Percentiles rank a stretch among this genome's conserved stretches.
phyloP scores from a whole-genome alignment of 495 filamentous ascomycete species.

The Penicillium ucsense region DNA sequence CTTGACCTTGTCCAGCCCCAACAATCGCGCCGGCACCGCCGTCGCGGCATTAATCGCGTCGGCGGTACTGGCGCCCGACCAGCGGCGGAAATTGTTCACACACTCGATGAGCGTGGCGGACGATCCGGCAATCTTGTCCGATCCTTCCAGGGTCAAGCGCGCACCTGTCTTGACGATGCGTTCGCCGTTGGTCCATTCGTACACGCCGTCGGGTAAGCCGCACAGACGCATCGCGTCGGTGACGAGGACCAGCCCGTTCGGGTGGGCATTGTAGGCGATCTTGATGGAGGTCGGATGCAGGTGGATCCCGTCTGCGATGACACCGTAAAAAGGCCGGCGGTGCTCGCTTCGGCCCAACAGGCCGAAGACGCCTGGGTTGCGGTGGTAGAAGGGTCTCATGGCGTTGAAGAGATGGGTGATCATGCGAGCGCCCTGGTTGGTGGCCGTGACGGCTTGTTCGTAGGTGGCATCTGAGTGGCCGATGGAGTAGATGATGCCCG shows the following conservation, averaged over 20 bases:
- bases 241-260: conserved; percentile 45
- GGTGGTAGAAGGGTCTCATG: conserved; percentile 77
- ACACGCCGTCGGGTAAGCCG: conserved; percentile 66
- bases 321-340: conserved; percentile 45
- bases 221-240: conserved; percentile 53
- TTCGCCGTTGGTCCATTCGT: conserved; percentile 72
- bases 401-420: conserved; percentile 88
- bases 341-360: conserved; percentile 46
- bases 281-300: conserved; percentile 51
- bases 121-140: conserved; percentile 62
- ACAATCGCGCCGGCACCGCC: conserved; percentile 60
- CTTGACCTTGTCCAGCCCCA: conserved; percentile 57
- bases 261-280: conserved; percentile 49
- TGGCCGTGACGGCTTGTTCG: conserved; percentile 57
- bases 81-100: conserved; percentile 68
- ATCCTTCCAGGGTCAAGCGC: conserved; percentile 57
- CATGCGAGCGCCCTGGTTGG: conserved; percentile 66
- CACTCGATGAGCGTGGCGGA: conserved; percentile 69
- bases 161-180: conserved; percentile 58
- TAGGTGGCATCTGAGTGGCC: conserved; percentile 79
- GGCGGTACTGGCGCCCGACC: conserved; percentile 53
- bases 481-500: conserved; percentile 61
- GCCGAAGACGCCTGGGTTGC: conserved; percentile 77
- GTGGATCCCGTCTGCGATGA: conserved; percentile 56
- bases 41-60: conserved; percentile 63